These are phyloP conservation scores for Helicocarpus griseus DNA, from an alignment of 2,329 filamentous ascomycete genomes.

Conservation along the genomic window DNA sequence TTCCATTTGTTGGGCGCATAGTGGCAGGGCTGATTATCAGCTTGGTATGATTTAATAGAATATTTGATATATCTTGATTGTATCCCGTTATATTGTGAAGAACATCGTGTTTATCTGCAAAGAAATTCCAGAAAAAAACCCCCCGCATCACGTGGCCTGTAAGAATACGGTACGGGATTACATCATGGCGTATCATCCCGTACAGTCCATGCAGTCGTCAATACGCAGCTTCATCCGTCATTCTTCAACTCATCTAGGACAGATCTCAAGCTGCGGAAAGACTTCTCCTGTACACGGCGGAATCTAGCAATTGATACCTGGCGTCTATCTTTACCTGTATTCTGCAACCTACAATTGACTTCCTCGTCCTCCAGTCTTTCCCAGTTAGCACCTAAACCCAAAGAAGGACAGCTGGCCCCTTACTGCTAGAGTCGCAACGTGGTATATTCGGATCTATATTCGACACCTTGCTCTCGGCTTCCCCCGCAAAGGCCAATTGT, in stretches of 20 bases:
- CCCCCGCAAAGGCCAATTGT: background rate
- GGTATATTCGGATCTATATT: background rate
- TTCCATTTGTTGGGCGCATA: background rate
- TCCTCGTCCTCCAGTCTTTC: background rate
- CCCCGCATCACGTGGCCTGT: background rate
- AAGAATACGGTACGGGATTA: background rate
- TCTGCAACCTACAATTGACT: background rate
- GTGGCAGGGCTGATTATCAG: background rate
- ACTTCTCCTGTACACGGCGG: no score
- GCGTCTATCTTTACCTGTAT: background rate
- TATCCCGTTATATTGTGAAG: no score
- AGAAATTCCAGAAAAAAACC: background rate
- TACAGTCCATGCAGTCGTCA: no score
- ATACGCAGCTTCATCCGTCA: no score
- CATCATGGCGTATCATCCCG: background rate
- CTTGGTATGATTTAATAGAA: background rate
- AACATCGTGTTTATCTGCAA: no score
- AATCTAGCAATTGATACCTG: no score
- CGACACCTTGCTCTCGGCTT: background rate
- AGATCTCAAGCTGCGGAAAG: no score
- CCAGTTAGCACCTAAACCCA: background rate
- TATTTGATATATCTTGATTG: no score
- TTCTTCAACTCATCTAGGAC: no score
- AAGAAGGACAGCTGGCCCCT: constrained; percentile 4
- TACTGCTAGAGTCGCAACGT: background rate